Evolutionary conservation across 139 green algal species (phyloP).

Genomic region (Parachlorella kessleri): DNA sequence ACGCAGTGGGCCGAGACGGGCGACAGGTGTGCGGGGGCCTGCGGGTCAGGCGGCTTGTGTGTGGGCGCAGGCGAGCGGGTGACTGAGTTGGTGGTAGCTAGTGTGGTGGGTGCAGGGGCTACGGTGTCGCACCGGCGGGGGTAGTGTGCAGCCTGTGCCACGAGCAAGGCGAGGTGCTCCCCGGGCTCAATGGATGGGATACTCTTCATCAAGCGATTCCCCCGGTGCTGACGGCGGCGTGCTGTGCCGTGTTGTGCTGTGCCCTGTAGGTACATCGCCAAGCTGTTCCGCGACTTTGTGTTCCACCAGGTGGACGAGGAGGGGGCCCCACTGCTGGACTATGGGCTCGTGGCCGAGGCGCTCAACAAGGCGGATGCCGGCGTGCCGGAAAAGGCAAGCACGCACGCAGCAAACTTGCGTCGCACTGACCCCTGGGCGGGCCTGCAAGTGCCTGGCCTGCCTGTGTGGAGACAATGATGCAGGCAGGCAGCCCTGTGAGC

Average conservation of each 20-base stretch:
- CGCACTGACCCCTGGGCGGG: too few species aligned
- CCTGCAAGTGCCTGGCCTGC: too few species aligned
- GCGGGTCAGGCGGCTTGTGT: neutral
- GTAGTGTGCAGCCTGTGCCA: too few species aligned
- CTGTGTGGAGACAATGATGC: conserved; percentile 26
- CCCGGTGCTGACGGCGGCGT: too few species aligned
- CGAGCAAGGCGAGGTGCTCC: too few species aligned
- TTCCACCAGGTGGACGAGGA: conserved; percentile 81
- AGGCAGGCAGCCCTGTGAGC: too few species aligned
- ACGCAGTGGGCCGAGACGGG: conserved; percentile 65
- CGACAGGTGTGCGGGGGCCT: conserved; percentile 21
- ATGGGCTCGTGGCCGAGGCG: conserved; percentile 82
- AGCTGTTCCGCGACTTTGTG: conserved; percentile 94
- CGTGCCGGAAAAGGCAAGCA: conserved; percentile 64
- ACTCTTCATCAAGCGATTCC: too few species aligned
- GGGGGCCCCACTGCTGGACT: conserved; percentile 82
- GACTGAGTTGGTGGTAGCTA: neutral
- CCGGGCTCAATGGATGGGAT: too few species aligned
- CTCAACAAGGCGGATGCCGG: conserved; percentile 93
- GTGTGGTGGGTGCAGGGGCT: neutral
- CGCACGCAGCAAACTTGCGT: too few species aligned
- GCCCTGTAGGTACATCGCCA: conserved; percentile 75
- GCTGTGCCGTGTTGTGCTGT: too few species aligned
- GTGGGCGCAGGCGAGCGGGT: neutral
- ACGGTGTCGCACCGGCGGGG: too few species aligned